These are phyloP conservation scores for Xylaria nigripes DNA, from an alignment of 495 filamentous ascomycete species.

Conservation along the genomic window DNA sequence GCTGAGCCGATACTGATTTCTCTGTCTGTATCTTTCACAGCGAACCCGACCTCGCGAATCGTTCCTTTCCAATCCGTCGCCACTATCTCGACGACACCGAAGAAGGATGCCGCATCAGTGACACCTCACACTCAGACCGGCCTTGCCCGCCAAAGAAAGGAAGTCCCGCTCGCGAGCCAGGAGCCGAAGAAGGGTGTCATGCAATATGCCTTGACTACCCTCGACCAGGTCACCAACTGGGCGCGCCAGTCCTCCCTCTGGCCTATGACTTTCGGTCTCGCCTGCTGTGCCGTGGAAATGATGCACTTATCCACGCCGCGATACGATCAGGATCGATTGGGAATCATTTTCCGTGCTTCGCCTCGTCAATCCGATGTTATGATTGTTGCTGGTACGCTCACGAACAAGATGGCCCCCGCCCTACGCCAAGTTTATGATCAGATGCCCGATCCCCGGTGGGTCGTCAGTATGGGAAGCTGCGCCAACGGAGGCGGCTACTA, in stretches of 20 bases:
- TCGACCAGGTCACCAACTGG: constrained; percentile 92
- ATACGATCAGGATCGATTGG: constrained; percentile 91
- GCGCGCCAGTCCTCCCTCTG: constrained; percentile 86
- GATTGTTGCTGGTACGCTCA: constrained; percentile 94
- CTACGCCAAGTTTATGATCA: constrained; percentile 95
- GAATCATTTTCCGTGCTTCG: constrained; percentile 95
- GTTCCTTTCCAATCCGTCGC: constrained; percentile 51
- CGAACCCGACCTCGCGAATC: constrained; percentile 52
- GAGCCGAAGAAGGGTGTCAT: constrained; percentile 88
- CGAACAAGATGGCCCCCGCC: constrained; percentile 97
- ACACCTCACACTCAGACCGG: constrained; percentile 35
- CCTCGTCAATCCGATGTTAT: constrained; percentile 95
- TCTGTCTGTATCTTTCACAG: constrained; percentile 28
- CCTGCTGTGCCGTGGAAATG: constrained; percentile 96
- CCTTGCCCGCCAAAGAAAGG: constrained; percentile 41
- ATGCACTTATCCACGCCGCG: constrained; percentile 95
- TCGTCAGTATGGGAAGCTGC: constrained; percentile 84
- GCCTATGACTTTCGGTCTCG: constrained; percentile 97
- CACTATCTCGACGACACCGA: constrained; percentile 53
- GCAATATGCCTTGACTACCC: constrained; percentile 95
- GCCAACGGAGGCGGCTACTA: constrained; percentile 94
- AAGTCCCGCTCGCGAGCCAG: constrained; percentile 84
- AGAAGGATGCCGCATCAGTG: constrained; percentile 46
- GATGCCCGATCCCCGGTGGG: constrained; percentile 94
- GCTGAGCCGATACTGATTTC: constrained; percentile 9